Evolutionary conservation across 75 land plant species (phyloP), one percentile per base, ranked within the genome.

Genomic region (Pinus albicaulis): DNA sequence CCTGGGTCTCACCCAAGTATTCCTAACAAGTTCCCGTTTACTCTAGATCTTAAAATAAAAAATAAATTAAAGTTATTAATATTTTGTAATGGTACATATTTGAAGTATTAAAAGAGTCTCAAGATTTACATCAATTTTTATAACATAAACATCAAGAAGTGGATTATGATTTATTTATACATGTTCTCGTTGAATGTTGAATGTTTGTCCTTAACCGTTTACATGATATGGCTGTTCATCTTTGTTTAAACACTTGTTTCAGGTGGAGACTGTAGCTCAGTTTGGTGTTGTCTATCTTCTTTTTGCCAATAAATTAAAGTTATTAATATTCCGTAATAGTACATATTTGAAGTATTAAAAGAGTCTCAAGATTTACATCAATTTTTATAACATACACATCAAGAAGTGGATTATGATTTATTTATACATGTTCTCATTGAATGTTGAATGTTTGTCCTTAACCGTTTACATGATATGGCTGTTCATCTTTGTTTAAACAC

Each of bases 271-370:
- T 48, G 96, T 98, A 55, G 99, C 99, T 56, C 98, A 98, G 75
- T 98, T 98, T 91, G 99, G 99, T 71, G 99, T 98, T 0, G 95
- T 98, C 61, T 98, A 95, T 80, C 98, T 98, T 78, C 99, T 98
- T 57, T 98, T 98, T 88, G 1, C 1, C 0, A 28, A 31, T 31
- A 31, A 31, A 31, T 31, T 31, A 31, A 31, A 31, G 31, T 31
- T 31, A 2, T 2, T 31, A 31, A 31, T 31, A 31, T 31, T 31
- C 31, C 1, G 31, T 31, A 31, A 31, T 31, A 31, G 31, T 31
- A 31, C 31, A 31, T 31, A 31, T 31, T 31, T 31, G 31, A 38
- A 38, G 41, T 38, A 38, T 38, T 38, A 38, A 5, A 5, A 38
- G 41, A 38, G 41, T 38, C 6, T 5, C 5, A 38, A 6, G 41